Percentiles rank a stretch among this genome's conserved stretches.
These are phyloP conservation scores for Pseudopithomyces chartarum DNA, from an alignment of 2,329 filamentous ascomycete species.

Conservation along the genomic window DNA sequence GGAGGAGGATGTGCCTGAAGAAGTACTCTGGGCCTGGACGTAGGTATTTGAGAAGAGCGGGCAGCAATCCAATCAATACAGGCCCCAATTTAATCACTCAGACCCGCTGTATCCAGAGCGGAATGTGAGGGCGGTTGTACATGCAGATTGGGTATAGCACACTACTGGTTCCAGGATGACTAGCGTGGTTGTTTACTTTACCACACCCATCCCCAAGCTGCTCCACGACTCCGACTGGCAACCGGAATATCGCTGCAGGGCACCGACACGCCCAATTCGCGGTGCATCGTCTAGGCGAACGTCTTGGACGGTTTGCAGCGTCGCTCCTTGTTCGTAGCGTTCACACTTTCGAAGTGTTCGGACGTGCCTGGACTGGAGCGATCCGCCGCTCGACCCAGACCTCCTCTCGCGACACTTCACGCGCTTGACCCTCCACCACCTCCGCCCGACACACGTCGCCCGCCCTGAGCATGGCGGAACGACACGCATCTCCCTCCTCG, in stretches of 20 bases:
- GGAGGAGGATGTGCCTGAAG: too few species aligned
- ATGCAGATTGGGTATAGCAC: conserved; percentile 37
- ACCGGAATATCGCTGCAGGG: conserved; percentile 26
- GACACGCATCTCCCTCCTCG: conserved; percentile 43
- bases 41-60: background rate
- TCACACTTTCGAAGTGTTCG: conserved; percentile 41
- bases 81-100: background rate
- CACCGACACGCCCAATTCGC: conserved; percentile 29
- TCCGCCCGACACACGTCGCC: conserved; percentile 27
- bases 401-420: conserved; percentile 24
- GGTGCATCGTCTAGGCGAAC: conserved; percentile 28
- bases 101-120: conserved; percentile 7
- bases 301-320: conserved; percentile 16
- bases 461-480: conserved; percentile 36
- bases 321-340: conserved; percentile 25
- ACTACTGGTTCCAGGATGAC: conserved; percentile 31
- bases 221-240: conserved; percentile 31
- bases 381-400: conserved; percentile 29
- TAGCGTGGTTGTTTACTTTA: conserved; percentile 40
- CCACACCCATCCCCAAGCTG: conserved; percentile 26
- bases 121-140: conserved; percentile 40
- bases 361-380: conserved; percentile 36
- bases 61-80: background rate
- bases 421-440: conserved; percentile 38
- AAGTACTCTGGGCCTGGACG: too few species aligned